Conservation (phyloP, 73 alveolate species). For the Durusdinium trenchii region DNA sequence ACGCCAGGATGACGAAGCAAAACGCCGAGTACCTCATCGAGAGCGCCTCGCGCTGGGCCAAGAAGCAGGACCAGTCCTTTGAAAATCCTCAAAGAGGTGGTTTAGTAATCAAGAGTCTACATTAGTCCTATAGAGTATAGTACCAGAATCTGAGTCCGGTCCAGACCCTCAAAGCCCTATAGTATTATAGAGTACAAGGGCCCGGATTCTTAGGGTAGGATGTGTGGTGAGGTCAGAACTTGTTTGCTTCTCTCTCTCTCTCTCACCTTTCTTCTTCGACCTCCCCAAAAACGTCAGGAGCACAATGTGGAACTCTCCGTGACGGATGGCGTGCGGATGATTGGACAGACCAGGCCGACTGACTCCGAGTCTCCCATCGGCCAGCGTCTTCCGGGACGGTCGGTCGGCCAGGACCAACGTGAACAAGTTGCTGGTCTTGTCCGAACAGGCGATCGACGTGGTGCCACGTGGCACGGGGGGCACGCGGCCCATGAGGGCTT, state of each 20-base stretch:
- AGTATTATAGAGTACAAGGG: too few species aligned
- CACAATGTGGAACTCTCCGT: constrained; percentile 59
- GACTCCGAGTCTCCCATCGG: not conserved
- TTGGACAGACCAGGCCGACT: constrained; percentile 77
- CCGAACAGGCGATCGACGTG: constrained; percentile 95
- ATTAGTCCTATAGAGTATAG: too few species aligned
- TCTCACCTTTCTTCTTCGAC: not conserved
- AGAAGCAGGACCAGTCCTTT: constrained; percentile 37
- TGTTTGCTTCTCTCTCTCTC: not conserved
- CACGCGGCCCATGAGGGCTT: too few species aligned
- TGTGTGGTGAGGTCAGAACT: too few species aligned
- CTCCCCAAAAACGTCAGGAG: constrained; percentile 13
- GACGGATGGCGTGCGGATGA: constrained; percentile 80
- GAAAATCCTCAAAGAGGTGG: too few species aligned
- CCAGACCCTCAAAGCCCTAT: too few species aligned
- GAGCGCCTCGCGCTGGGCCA: constrained; percentile 46
- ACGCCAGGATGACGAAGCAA: constrained; percentile 84
- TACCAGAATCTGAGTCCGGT: too few species aligned
- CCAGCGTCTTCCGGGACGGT: not conserved
- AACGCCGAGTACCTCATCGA: constrained; percentile 82
- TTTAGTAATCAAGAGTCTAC: too few species aligned
- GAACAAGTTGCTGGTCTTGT: constrained; percentile 56
- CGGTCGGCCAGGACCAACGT: constrained; percentile 57
- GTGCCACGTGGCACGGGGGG: too few species aligned
- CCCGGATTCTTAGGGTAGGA: too few species aligned